Evolutionary conservation across 2,329 filamentous ascomycete species (phyloP).

Genomic region (Ceratocystis huliohia): DNA sequence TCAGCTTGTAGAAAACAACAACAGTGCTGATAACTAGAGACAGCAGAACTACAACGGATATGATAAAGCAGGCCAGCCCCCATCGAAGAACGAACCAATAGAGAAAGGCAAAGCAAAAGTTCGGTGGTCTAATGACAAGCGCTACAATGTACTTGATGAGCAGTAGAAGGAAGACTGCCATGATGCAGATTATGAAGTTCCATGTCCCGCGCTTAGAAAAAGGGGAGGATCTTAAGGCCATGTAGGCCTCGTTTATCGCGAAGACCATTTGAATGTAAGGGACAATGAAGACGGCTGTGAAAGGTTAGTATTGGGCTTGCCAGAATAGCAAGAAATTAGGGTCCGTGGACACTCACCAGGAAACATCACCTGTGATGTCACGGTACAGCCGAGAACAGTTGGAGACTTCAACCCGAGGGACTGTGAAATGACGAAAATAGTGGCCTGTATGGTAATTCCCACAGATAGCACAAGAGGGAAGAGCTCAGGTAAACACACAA

Average conservation of each 20-base stretch:
- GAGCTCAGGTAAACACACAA: constrained; percentile 37
- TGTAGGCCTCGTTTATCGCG: constrained; percentile 46
- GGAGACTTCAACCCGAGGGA: constrained; percentile 41
- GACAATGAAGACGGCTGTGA: constrained; percentile 48
- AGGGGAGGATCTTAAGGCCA: constrained; percentile 41
- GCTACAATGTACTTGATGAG: constrained; percentile 48
- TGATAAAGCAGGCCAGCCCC: constrained; percentile 42
- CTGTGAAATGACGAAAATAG: constrained; percentile 45
- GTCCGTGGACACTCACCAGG: constrained; percentile 35
- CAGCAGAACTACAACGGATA: constrained; percentile 40
- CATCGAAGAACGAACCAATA: constrained; percentile 55
- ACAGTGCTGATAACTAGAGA: constrained; percentile 39
- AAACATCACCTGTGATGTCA: constrained; percentile 45
- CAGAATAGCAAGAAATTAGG: background rate
- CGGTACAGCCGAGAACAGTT: constrained; percentile 39
- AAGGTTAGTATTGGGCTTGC: background rate
- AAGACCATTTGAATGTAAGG: constrained; percentile 55
- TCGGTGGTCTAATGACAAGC: constrained; percentile 40
- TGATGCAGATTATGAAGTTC: constrained; percentile 43
- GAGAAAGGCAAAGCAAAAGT: constrained; percentile 53
- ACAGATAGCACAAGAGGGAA: constrained; percentile 46
- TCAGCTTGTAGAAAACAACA: constrained; percentile 44
- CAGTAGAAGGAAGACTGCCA: constrained; percentile 37
- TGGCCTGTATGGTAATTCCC: constrained; percentile 45
- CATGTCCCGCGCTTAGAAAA: constrained; percentile 49